These are phyloP conservation scores for Grosmannia serpens DNA, from an alignment of 2,329 filamentous ascomycete species.

Conservation along the genomic window DNA sequence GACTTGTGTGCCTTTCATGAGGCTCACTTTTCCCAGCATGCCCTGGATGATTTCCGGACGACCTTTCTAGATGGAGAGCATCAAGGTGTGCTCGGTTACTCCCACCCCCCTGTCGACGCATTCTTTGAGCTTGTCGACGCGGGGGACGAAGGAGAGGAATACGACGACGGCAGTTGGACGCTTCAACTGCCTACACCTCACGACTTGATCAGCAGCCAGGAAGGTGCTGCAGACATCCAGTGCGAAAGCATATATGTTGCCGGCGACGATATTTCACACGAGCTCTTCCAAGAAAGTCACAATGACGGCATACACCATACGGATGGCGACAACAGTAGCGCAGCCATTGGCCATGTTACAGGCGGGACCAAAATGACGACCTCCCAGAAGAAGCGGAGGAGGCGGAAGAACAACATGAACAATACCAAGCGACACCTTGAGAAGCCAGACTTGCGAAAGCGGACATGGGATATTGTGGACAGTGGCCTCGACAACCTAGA, in stretches of 20 bases:
- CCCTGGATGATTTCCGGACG: constrained; percentile 32
- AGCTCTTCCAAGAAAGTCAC: not conserved
- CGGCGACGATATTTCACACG: not conserved
- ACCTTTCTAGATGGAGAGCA: constrained; percentile 24
- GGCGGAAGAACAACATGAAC: constrained; percentile 17
- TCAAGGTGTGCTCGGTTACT: not conserved
- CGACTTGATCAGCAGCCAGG: not conserved
- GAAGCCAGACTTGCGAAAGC: constrained; percentile 52
- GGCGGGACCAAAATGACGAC: not conserved
- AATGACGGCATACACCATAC: not conserved
- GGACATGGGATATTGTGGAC: constrained; percentile 57
- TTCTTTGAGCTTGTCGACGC: not conserved
- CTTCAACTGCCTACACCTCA: not conserved
- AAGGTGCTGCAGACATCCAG: not conserved
- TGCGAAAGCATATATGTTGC: not conserved
- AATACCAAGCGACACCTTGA: constrained; percentile 28
- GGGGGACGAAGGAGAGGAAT: not conserved
- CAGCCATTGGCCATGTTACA: not conserved
- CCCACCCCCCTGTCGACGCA: not conserved
- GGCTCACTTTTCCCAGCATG: constrained; percentile 43
- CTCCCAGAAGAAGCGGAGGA: constrained; percentile 5
- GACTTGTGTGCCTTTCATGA: constrained; percentile 48
- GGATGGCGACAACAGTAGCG: not conserved
- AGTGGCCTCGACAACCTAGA: constrained; percentile 47
- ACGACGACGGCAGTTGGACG: not conserved